These are phyloP conservation scores for Carex arenaria DNA, from an alignment of 202 grass and related monocot genomes.

Conservation along the genomic window DNA sequence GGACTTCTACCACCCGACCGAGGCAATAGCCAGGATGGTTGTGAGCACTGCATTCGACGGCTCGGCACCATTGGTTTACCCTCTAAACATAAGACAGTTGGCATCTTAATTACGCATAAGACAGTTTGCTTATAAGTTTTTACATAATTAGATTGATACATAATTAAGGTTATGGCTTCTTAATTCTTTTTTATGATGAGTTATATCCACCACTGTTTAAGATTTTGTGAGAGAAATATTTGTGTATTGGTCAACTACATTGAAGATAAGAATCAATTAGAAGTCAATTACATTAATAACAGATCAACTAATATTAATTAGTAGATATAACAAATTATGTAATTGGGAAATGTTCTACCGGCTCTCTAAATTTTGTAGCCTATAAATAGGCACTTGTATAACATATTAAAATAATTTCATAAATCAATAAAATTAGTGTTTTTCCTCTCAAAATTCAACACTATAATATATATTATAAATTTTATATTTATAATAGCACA, in stretches of 20 bases:
- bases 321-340: too few species aligned
- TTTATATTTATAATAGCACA: background rate
- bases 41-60: conserved; percentile 20
- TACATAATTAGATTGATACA: background rate
- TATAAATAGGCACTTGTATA: too few species aligned
- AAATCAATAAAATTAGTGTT: too few species aligned
- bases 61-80: conserved; percentile 32
- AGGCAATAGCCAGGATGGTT: conserved; percentile 29
- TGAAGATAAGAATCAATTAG: background rate
- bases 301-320: too few species aligned
- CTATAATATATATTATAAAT: background rate
- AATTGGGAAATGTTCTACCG: too few species aligned
- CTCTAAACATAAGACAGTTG: conserved; percentile 29
- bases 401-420: too few species aligned
- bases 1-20: conserved; percentile 47
- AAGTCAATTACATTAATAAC: too few species aligned
- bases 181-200: background rate
- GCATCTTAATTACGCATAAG: conserved; percentile 21
- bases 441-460: too few species aligned
- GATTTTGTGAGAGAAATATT: background rate
- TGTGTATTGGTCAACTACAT: background rate
- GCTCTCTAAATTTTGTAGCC: too few species aligned
- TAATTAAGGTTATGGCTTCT: background rate
- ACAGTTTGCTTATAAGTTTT: conserved; percentile 8
- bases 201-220: background rate